Evolutionary conservation across 1,139 yeast species (phyloP).

Genomic region (Pichia sp.): DNA sequence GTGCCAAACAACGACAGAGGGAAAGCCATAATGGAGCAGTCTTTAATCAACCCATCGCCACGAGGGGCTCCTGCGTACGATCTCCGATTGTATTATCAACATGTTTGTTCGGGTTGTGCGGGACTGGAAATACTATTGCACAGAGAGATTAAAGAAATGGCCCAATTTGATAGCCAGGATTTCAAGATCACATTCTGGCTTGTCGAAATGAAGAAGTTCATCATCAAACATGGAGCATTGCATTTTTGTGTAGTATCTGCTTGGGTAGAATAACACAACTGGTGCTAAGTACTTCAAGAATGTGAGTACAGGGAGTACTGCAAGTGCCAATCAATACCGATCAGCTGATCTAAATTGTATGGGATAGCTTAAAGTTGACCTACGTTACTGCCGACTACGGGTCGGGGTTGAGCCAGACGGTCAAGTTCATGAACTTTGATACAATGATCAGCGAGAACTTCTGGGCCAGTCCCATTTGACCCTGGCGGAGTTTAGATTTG

Average conservation of each 20-base stretch:
- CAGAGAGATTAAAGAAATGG: neutral
- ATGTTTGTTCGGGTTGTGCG: neutral
- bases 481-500: neutral
- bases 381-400: constrained; percentile 3
- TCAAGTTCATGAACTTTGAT: constrained; percentile 5
- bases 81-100: constrained; percentile 1
- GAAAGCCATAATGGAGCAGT: neutral
- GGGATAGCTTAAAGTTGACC: neutral
- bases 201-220: neutral
- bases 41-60: neutral
- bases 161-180: neutral
- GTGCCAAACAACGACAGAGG: neutral
- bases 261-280: neutral
- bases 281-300: neutral
- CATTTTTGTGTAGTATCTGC: neutral
- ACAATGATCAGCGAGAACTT: neutral
- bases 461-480: constrained; percentile 2
- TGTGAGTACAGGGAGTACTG: constrained; percentile 4
- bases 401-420: constrained; percentile 1
- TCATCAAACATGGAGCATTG: neutral
- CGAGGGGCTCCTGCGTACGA: neutral
- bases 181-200: constrained; percentile 3
- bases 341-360: neutral
- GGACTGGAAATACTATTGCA: constrained; percentile 1
- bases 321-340: constrained; percentile 1